Base-by-base conservation (phyloP, 495 filamentous ascomycete genomes). In the Pyronema domesticum region DNA sequence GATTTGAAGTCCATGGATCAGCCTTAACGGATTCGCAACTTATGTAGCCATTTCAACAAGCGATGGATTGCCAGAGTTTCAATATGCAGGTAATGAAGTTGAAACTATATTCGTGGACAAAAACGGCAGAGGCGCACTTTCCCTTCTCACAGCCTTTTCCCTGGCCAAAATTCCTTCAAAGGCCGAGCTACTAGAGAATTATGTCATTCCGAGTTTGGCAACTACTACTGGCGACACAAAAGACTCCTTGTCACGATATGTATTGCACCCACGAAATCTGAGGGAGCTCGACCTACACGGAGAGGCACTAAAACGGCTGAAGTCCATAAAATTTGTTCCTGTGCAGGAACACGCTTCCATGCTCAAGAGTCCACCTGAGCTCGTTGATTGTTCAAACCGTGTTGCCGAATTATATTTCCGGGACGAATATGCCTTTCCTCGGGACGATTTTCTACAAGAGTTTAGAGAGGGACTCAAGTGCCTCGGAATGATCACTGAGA, bases 101-200 rank as follows among this genome's bases (percentile, higher is more conserved):
- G 35, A 59, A 10, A 59, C 54, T 1, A 55, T 57, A 51, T 64
- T 64, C 43, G 54, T 64, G 30, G 57, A 64, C 35, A 63, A 43
- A 14, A 45, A 42, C 4, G 9, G 42, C 36, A 3, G 40, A 13
- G 46, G 58, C 8, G 56, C 14, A 23, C 35, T 51, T 8, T 1
- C 9, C 15, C 39, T 63, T 7, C 34, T 60, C 37, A 40, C 9
- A 14, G 19, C 9, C 15, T 37, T 64, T 13, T 19, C 6, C 37
- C 30, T 63, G 30, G 49, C 47, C 8, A 6, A 8, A 19, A 57
- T 52, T 43, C 60, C 57, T 15, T 43, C 60, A 13, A 39, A 15
- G 6, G 11, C 14, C 3, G 15, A 59, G n/a, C 49, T 63, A 44
- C 51, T 64, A 7, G 17, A 37, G 15, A n/a, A 35, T 35, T 63